Evolutionary conservation across 148 eudicot species (phyloP).

Genomic region (Camellia japonica): DNA sequence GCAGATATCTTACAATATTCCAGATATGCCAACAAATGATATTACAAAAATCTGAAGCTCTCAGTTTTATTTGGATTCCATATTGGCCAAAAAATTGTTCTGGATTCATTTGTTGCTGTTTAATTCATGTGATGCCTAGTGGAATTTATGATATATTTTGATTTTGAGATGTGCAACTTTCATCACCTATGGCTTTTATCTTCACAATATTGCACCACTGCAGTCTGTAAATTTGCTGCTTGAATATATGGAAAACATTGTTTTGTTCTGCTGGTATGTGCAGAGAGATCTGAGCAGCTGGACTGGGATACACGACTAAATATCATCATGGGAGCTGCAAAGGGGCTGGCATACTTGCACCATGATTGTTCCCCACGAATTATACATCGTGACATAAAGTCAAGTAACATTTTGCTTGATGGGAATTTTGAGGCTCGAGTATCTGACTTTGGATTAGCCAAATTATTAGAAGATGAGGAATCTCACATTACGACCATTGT

Average conservation of each 20-base stretch:
- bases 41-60: neutral
- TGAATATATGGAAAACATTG: neutral
- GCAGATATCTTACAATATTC: neutral
- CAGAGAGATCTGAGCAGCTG: constrained; percentile 84
- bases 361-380: constrained; percentile 98
- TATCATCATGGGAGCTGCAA: constrained; percentile 89
- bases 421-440: constrained; percentile 95
- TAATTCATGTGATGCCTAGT: neutral
- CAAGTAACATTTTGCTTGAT: constrained; percentile 97
- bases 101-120: neutral
- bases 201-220: neutral
- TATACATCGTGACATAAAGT: constrained; percentile 95
- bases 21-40: neutral
- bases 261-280: constrained; percentile 25
- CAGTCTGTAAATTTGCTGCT: neutral
- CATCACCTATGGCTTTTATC: neutral
- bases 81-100: neutral
- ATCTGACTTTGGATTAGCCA: constrained; percentile 97
- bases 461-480: constrained; percentile 92
- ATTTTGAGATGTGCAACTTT: neutral
- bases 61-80: neutral
- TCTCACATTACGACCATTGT: constrained; percentile 98
- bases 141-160: neutral
- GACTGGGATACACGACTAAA: constrained; percentile 92
- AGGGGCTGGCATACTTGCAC: constrained; percentile 89